phyloP scores from a whole-genome alignment of 1,139 yeast species.

The Diutina mesorugosa region DNA sequence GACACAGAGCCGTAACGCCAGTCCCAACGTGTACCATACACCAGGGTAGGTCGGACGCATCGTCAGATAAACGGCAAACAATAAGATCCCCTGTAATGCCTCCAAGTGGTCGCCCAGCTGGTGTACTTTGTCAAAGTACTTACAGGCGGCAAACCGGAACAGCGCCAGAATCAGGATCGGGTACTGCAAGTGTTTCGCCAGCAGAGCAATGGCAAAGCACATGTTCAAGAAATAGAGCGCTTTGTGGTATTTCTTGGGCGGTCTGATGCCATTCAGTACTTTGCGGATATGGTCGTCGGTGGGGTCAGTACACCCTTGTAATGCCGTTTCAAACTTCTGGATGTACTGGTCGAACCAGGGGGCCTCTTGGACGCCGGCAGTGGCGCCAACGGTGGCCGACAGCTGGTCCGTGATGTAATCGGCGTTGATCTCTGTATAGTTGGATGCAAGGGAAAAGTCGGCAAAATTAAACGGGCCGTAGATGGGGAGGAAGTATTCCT shows the following conservation, averaged over 20 bases:
- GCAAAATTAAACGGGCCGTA: slow-evolving; percentile 54
- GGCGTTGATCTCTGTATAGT: slow-evolving; percentile 38
- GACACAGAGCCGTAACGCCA: slow-evolving; percentile 66
- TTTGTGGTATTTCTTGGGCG: slow-evolving; percentile 32
- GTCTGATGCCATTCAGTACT: slow-evolving; percentile 6
- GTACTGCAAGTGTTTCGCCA: slow-evolving; percentile 60
- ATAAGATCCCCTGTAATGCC: slow-evolving; percentile 57
- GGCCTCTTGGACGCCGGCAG: slow-evolving; percentile 8
- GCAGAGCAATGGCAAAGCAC: slow-evolving; percentile 70
- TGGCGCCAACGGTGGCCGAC: slow-evolving; percentile 3
- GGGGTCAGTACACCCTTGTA: background rate
- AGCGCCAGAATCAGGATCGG: slow-evolving; percentile 58
- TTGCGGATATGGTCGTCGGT: slow-evolving; percentile 1
- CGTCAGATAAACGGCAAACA: slow-evolving; percentile 57
- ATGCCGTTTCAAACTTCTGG: slow-evolving; percentile 13
- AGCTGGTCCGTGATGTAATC: slow-evolving; percentile 5
- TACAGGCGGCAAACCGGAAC: slow-evolving; percentile 59
- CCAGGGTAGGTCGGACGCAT: slow-evolving; percentile 78
- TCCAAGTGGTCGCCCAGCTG: slow-evolving; percentile 51
- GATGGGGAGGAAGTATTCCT: slow-evolving; percentile 57
- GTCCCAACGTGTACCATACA: slow-evolving; percentile 84
- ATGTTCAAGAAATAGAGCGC: slow-evolving; percentile 55
- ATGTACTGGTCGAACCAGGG: slow-evolving; percentile 36
- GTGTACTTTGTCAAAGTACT: slow-evolving; percentile 46
- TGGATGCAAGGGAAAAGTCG: slow-evolving; percentile 39